phyloP scores from a whole-genome alignment of 1,284 basidiomycete genomes.

The Cryptococcus sp. region DNA sequence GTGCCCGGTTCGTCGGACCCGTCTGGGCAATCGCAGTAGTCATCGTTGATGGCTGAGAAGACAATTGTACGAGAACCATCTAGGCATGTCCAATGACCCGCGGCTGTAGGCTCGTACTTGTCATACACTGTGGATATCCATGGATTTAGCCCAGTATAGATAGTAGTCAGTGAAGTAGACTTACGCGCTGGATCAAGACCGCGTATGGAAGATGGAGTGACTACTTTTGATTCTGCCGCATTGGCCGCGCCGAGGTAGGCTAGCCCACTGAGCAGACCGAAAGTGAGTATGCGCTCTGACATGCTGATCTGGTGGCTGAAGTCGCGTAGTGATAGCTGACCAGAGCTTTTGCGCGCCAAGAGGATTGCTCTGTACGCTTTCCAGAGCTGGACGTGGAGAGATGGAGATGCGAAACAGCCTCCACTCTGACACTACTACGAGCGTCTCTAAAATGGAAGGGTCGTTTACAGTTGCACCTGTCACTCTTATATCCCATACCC shows the following conservation, averaged over 20 bases:
- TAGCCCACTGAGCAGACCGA: too few species aligned
- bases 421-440: too few species aligned
- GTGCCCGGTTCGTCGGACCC: constrained; percentile 95
- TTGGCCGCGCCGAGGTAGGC: neutral
- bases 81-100: constrained; percentile 43
- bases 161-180: neutral
- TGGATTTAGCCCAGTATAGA: neutral
- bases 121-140: constrained; percentile 23
- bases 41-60: constrained; percentile 83
- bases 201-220: constrained; percentile 19
- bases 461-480: too few species aligned
- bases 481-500: too few species aligned
- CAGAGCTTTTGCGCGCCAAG: too few species aligned
- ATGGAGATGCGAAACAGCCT: too few species aligned
- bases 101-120: constrained; percentile 19
- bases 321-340: too few species aligned
- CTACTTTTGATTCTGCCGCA: constrained; percentile 13
- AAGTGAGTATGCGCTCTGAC: too few species aligned
- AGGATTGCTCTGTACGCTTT: too few species aligned
- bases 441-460: too few species aligned
- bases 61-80: constrained; percentile 52
- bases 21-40: constrained; percentile 91
- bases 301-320: too few species aligned
- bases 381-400: too few species aligned
- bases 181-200: constrained; percentile 34